Conservation (phyloP, 2,329 filamentous ascomycete species). For the Colletotrichum orchidophilum region DNA sequence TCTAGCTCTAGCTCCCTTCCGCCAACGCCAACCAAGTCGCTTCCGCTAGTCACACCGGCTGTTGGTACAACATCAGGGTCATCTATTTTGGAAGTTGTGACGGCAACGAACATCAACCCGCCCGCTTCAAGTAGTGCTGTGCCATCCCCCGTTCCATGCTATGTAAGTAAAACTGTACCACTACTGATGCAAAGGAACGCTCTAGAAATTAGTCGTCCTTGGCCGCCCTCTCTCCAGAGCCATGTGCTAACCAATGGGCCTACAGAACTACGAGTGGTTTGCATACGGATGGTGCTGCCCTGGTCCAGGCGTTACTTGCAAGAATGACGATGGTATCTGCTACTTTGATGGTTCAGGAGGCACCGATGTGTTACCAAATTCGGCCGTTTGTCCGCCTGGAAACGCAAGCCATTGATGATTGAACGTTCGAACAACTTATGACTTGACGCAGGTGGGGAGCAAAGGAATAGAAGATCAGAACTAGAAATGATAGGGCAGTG, state of each 20-base stretch:
- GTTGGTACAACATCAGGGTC: not conserved
- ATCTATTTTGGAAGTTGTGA: not conserved
- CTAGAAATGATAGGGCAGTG: no score
- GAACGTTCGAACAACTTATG: no score
- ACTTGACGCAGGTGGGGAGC: no score
- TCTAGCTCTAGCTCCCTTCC: not conserved
- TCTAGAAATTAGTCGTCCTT: not conserved
- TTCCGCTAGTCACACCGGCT: not conserved
- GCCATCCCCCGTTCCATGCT: constrained; percentile 11
- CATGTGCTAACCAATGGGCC: not conserved
- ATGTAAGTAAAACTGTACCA: constrained; percentile 1
- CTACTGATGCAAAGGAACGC: not conserved
- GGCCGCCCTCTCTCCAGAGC: no score
- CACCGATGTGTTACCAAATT: not conserved
- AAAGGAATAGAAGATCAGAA: not conserved
- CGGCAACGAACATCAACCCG: not conserved
- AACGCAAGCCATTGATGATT: no score
- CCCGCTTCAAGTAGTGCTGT: not conserved
- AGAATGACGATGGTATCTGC: not conserved
- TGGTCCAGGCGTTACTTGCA: not conserved
- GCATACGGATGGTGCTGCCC: not conserved
- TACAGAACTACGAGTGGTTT: not conserved
- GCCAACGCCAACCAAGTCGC: not conserved
- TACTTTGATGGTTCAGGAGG: not conserved
- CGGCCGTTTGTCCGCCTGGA: not conserved